These are phyloP conservation scores for Helicocarpus griseus DNA, from an alignment of 2,329 filamentous ascomycete genomes.

Conservation along the genomic window DNA sequence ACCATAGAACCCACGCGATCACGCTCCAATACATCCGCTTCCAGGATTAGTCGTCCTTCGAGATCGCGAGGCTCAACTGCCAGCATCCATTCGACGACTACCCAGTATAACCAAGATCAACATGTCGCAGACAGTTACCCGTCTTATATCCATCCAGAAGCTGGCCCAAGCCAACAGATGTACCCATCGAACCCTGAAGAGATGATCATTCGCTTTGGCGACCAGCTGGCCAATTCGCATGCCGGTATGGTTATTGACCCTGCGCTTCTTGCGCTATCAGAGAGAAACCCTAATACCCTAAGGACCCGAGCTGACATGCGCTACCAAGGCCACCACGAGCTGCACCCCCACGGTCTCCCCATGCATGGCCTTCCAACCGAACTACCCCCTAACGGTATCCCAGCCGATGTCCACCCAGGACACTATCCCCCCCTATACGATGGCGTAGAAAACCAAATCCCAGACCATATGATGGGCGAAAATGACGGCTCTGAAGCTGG, in stretches of 20 bases:
- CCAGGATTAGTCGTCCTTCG: conserved; percentile 31
- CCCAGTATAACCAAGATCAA: conserved; percentile 32
- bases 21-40: conserved; percentile 32
- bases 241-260: conserved; percentile 27
- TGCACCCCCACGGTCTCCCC: conserved; percentile 26
- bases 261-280: no score
- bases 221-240: conserved; percentile 31
- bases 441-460: conserved; percentile 33
- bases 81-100: conserved; percentile 39
- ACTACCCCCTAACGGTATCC: conserved; percentile 24
- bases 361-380: conserved; percentile 29
- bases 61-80: conserved; percentile 38
- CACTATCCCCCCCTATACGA: conserved; percentile 34
- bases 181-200: conserved; percentile 34
- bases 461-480: conserved; percentile 30
- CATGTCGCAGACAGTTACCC: conserved; percentile 30
- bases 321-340: conserved; percentile 25
- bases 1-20: conserved; percentile 32
- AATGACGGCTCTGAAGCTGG: conserved; percentile 36
- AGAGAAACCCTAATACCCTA: conserved; percentile 26
- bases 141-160: conserved; percentile 29
- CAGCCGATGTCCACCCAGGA: conserved; percentile 20
- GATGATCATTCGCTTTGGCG: conserved; percentile 36
- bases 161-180: conserved; percentile 24
- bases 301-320: conserved; percentile 28